Base-by-base conservation (phyloP, 2,329 filamentous ascomycete species). In the Aspergillus cejpii region DNA sequence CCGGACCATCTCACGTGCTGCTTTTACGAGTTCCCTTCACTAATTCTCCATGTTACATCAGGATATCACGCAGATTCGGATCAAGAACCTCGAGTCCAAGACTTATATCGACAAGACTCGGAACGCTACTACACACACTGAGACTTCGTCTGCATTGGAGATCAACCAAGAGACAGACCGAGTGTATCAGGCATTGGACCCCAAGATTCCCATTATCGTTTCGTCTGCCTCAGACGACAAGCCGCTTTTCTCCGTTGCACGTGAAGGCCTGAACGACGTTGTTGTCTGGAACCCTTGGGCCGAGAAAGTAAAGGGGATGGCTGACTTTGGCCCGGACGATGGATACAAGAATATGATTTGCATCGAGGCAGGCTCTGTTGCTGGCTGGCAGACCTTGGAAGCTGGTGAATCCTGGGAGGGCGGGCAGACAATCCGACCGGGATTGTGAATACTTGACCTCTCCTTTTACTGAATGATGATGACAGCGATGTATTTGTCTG, bases 251-350 rank as follows among this genome's bases (percentile, higher is more conserved):
- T 81, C 82, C 48, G 76, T 97, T 44, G 79, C 84, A 31, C 81
- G 92, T 50, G 88, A 96, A 68, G 90, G 88, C 54, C 76, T 98
- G 54, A 78, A 79, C 50, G 87, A 97, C 55, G 83, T 92, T 12
- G 91, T 96, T 1, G 85, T 97, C 23, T 98, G 92, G 92, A 98
- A 98, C 69, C 92, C 92, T 1, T 96, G 91, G 89, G 76, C 77
- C 31, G 87, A 90, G 52, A 94, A 94, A 74, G 81, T 87, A 1
- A 79, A 81, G 57, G 77, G 77, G 4, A 94, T 95, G 71, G 81
- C 74, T 41, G 92, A 98, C 67, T 96, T 97, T 64, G 79, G 78
- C 47, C 92, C 92, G 39, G 85, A 94, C 62, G 85, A 90, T 43
- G 92, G 86, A 28, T 97, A 84, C 74, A 87, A 87, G 74, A 80